Conservation (phyloP, 352 stramenopile genomes). For the Pythium phragmiticola region DNA sequence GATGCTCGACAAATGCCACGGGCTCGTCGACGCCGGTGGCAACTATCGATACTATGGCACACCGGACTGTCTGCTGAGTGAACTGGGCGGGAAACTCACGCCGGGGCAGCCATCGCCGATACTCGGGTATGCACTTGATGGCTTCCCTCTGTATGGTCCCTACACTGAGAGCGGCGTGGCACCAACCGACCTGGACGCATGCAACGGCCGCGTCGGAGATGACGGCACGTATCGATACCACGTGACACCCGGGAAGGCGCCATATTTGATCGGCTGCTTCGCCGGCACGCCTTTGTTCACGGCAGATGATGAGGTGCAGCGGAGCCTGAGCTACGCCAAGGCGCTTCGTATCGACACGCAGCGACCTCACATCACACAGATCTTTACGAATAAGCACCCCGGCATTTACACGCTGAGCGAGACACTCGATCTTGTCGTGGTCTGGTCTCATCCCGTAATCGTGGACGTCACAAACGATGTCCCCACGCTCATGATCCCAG, state of each 20-base stretch:
- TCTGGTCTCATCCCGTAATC: slow-evolving; percentile 52
- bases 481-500: slow-evolving; percentile 36
- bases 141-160: slow-evolving; percentile 70
- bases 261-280: slow-evolving; percentile 75
- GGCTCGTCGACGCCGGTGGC: slow-evolving; percentile 53
- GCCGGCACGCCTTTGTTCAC: slow-evolving; percentile 27
- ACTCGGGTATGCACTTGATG: slow-evolving; percentile 72
- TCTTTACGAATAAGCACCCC: slow-evolving; percentile 64
- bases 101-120: slow-evolving; percentile 43
- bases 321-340: slow-evolving; percentile 59
- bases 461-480: slow-evolving; percentile 34
- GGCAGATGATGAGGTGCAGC: slow-evolving; percentile 31
- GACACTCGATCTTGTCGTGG: slow-evolving; percentile 57
- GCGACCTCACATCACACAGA: slow-evolving; percentile 34
- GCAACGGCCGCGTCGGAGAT: slow-evolving; percentile 60
- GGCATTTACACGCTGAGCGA: slow-evolving; percentile 58
- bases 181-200: slow-evolving; percentile 58
- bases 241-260: slow-evolving; percentile 36
- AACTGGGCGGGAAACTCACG: slow-evolving; percentile 33
- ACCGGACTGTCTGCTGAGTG: slow-evolving; percentile 58
- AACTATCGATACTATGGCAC: slow-evolving; percentile 77
- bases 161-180: slow-evolving; percentile 45
- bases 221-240: slow-evolving; percentile 75
- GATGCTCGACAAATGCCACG: slow-evolving; percentile 72
- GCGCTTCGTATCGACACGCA: slow-evolving; percentile 52